Base-by-base conservation (phyloP, 1,284 basidiomycete species). In the Marasmius oreades region DNA sequence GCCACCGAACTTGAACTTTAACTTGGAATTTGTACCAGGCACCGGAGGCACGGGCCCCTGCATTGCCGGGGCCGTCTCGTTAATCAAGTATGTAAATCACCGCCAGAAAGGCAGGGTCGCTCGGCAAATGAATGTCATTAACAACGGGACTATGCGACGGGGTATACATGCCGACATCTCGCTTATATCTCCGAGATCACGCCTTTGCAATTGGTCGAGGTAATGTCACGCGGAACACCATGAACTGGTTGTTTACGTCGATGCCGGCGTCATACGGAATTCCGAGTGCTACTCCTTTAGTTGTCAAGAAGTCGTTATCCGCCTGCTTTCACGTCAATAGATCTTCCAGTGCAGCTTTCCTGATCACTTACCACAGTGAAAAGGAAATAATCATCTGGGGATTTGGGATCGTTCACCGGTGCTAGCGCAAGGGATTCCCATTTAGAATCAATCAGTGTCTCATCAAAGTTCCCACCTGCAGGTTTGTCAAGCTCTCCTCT, bases 381-480 rank as follows among this genome's bases (percentile, higher is more conserved):
- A 33, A 90, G 70, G 73, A 88, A 88, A 68, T 81, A 88, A 64
- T 88, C 86, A 64, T 88, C 71, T 0, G 83, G 81, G 63, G 72
- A 76, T 0, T 62, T 65, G 3, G 72, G 62, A 60, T 87, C 84
- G 1, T 75, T 66, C 20, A 74, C 76, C 0, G 85, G 79, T 2
- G 80, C 84, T 10, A 89, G 69, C 12, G 85, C 81, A 51, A 86
- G 73, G 6, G 79, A 81, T 65, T 89, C 87, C 82, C 86, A 88
- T 69, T 89, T 89, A 2, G 79, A 78, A 57, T 80, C 80, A 55
- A 89, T 77, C 26, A 88, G 72, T 0, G 80, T 84, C 46, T 76
- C 60, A 63, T 86, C 80, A 60, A 77, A 73, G 20, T 45, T 36
- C 31, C 54, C 53, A 28, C 56, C 60, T 61, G 47, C 20, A 24